These are phyloP conservation scores for Hansenula lynferdii DNA, from an alignment of 1,139 yeast species.

Conservation along the genomic window DNA sequence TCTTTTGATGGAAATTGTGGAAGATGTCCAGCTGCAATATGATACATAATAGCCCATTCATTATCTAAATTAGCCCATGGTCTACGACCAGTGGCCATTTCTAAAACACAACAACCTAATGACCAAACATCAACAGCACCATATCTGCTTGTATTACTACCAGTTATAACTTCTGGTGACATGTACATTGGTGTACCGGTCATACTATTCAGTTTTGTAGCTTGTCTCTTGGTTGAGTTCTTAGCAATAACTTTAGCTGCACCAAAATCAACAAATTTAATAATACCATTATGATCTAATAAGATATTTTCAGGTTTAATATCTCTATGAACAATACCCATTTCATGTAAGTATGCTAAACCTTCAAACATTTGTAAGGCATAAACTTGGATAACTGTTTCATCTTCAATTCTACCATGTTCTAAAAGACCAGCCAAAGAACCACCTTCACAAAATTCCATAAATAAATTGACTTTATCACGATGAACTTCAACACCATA, in stretches of 20 bases:
- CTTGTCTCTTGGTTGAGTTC: slow-evolving; percentile 32
- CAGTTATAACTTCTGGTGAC: slow-evolving; percentile 97
- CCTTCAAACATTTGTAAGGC: slow-evolving; percentile 94
- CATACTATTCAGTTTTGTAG: slow-evolving; percentile 42
- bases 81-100: slow-evolving; percentile 79
- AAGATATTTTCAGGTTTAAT: slow-evolving; percentile 94
- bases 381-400: slow-evolving; percentile 85
- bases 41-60: slow-evolving; percentile 98
- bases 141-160: slow-evolving; percentile 67
- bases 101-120: slow-evolving; percentile 73
- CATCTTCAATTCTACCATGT: slow-evolving; percentile 95
- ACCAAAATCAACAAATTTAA: slow-evolving; percentile 95
- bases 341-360: slow-evolving; percentile 86
- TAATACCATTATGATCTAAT: slow-evolving; percentile 87
- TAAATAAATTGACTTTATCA: slow-evolving; percentile 89
- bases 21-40: slow-evolving; percentile 91
- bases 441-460: slow-evolving; percentile 98
- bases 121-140: slow-evolving; percentile 81
- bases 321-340: slow-evolving; percentile 96
- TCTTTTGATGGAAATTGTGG: slow-evolving; percentile 82
- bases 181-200: slow-evolving; percentile 99
- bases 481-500: slow-evolving; percentile 97
- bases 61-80: slow-evolving; percentile 93
- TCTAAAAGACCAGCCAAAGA: slow-evolving; percentile 78
- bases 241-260: slow-evolving; percentile 92